Conservation (phyloP, 2,329 filamentous ascomycete genomes). For the Calonectria multiphialidica region DNA sequence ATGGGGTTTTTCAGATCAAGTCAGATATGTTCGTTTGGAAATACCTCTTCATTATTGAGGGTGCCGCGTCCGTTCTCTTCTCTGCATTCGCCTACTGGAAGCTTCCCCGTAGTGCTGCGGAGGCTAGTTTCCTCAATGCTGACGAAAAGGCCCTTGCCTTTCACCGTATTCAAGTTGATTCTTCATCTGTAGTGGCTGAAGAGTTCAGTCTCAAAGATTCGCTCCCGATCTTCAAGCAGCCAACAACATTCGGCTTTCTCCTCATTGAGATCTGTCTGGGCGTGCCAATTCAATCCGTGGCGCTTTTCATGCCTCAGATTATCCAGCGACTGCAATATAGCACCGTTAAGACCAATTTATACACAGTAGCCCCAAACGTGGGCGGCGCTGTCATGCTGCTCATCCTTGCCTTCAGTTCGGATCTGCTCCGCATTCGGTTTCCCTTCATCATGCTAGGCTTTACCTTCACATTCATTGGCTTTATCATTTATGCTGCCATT, state of each 20-base stretch:
- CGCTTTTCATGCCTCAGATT: constrained; percentile 63
- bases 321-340: constrained; percentile 57
- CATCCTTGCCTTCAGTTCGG: constrained; percentile 56
- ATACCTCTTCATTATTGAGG: constrained; percentile 71
- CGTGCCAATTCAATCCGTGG: constrained; percentile 60
- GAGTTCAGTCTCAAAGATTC: constrained; percentile 52
- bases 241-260: neutral
- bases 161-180: constrained; percentile 45
- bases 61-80: constrained; percentile 51
- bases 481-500: constrained; percentile 57
- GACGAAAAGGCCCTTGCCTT: constrained; percentile 55
- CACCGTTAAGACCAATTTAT: constrained; percentile 59
- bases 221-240: neutral
- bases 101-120: constrained; percentile 50
- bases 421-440: constrained; percentile 57
- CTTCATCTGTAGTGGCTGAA: constrained; percentile 49
- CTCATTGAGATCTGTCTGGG: constrained; percentile 51
- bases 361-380: constrained; percentile 60
- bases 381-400: constrained; percentile 60
- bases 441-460: constrained; percentile 55
- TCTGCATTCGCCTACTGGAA: constrained; percentile 32
- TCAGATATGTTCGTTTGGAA: constrained; percentile 67
- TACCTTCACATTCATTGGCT: constrained; percentile 53
- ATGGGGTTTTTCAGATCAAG: constrained; percentile 69
- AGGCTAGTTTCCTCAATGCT: constrained; percentile 53